Conservation (phyloP, 2,329 filamentous ascomycete genomes). For the Cordyceps javanica region DNA sequence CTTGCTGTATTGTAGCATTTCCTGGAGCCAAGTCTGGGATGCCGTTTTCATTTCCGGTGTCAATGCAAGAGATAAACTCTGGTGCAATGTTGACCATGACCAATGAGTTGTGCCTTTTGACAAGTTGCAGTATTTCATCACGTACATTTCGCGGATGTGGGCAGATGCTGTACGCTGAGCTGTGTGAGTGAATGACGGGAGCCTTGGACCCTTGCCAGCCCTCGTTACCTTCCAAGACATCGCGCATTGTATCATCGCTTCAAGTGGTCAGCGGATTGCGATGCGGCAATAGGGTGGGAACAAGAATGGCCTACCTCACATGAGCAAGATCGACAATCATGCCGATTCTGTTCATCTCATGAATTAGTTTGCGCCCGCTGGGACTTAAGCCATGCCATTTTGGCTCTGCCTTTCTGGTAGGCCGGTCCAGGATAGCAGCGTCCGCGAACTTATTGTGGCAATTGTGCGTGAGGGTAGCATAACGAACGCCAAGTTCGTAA, state of each 20-base stretch:
- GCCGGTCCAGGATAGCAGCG: conserved; percentile 61
- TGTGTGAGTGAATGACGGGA: conserved; percentile 86
- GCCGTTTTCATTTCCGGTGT: conserved; percentile 51
- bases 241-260: conserved; percentile 73
- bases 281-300: too few species aligned
- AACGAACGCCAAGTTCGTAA: conserved; percentile 73
- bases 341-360: conserved; percentile 90
- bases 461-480: conserved; percentile 86
- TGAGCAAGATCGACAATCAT: conserved; percentile 92
- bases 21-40: conserved; percentile 61
- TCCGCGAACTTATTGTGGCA: conserved; percentile 90
- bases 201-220: conserved; percentile 68
- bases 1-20: conserved; percentile 69
- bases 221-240: conserved; percentile 62
- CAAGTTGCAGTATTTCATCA: conserved; percentile 71
- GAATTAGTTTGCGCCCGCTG: conserved; percentile 61
- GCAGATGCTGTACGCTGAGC: conserved; percentile 72
- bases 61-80: conserved; percentile 72
- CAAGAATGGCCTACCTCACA: conserved; percentile 31
- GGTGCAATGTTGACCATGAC: conserved; percentile 91
- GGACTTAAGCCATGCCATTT: conserved; percentile 67
- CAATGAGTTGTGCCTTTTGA: conserved; percentile 65
- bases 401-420: conserved; percentile 45
- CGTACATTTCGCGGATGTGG: conserved; percentile 88
- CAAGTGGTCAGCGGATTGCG: neutral